Evolutionary conservation across 2,329 filamentous ascomycete genomes (phyloP), one percentile per base, ranked within the genome.

Genomic region (Myriosclerotinia scirpicola): DNA sequence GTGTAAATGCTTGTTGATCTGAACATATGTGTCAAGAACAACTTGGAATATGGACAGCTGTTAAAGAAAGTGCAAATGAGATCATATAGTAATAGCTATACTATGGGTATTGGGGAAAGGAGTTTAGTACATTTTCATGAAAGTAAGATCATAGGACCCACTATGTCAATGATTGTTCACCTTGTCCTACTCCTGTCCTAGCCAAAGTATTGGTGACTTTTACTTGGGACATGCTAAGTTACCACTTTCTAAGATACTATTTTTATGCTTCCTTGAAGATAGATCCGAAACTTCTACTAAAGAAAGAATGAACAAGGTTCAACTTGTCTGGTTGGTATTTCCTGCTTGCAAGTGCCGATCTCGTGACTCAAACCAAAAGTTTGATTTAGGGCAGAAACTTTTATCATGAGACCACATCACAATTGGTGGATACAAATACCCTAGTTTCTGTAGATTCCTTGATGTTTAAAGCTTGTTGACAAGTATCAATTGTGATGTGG

Each of bases 251-350:
- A 5, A 17, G 3, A 7, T 22, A 38, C 14, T 15, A 12, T 7
- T 50, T 6, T 0, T 48, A 1, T 2, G 15, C 17, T 6, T 1
- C 5, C 26, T 17, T 0, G 5, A 2, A 58, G 38, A 7, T 26
- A 8, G 20, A 5, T 5, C 4, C 11, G 30, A 48, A 22, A 44
- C 26, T 5, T 7, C 38, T 40, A 40, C 9, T 20, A 30, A n/a
- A 9, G 12, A 42, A 26, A 22, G 14, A 1, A 20, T 48, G 26
- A 17, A 36, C 56, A 60, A 50, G 44, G 8, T 22, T 60, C 15
- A 42, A 44, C 54, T 44, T 12, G 8, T 1, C 15, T 44, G 15
- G 9, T 20, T 40, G 38, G 3, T 12, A 11, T 22, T 50, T 2
- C 20, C 46, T n/a, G 12, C 20, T 50, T 48, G 46, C 17, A 48